These are phyloP conservation scores for Sporothrix dimorphospora DNA, from an alignment of 2,329 filamentous ascomycete genomes.

Conservation along the genomic window DNA sequence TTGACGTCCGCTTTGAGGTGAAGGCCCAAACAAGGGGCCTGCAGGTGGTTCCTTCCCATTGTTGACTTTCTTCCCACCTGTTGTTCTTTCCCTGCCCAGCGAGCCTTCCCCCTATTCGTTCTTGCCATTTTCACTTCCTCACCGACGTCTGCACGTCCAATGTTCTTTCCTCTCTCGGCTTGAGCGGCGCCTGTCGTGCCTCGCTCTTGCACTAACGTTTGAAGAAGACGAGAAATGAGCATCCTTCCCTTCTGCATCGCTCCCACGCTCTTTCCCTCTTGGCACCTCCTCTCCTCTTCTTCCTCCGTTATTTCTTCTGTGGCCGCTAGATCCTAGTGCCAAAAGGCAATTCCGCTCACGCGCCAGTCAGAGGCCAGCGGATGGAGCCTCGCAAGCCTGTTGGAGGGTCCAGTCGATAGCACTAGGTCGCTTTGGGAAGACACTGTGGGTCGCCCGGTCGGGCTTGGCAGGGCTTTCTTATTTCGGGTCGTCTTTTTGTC, in stretches of 20 bases:
- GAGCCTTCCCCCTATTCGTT: too few species aligned
- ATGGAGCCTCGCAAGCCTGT: conserved; percentile 1
- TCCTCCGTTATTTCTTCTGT: conserved; percentile 10
- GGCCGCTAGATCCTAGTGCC: conserved; percentile 17
- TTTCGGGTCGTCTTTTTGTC: not conserved
- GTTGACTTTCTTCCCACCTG: not conserved
- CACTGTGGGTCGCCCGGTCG: not conserved
- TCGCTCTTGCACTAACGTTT: conserved; percentile 17
- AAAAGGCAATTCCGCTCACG: conserved; percentile 9
- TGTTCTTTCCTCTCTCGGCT: not conserved
- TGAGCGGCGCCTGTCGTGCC: not conserved
- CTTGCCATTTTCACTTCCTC: not conserved
- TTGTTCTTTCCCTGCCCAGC: not conserved
- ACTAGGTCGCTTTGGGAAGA: not conserved
- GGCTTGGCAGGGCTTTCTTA: conserved; percentile 23
- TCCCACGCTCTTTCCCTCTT: too few species aligned
- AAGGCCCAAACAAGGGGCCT: not conserved
- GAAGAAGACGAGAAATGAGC: not conserved
- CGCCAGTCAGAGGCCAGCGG: conserved; percentile 12
- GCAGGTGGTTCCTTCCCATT: not conserved
- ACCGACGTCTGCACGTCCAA: not conserved
- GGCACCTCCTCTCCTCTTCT: too few species aligned
- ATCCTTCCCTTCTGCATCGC: not conserved
- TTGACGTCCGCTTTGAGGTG: not conserved
- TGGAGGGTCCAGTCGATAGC: not conserved